Evolutionary conservation across 441 rosid genomes (phyloP), one percentile per base, ranked within the genome.

Genomic region (Croton setiger): DNA sequence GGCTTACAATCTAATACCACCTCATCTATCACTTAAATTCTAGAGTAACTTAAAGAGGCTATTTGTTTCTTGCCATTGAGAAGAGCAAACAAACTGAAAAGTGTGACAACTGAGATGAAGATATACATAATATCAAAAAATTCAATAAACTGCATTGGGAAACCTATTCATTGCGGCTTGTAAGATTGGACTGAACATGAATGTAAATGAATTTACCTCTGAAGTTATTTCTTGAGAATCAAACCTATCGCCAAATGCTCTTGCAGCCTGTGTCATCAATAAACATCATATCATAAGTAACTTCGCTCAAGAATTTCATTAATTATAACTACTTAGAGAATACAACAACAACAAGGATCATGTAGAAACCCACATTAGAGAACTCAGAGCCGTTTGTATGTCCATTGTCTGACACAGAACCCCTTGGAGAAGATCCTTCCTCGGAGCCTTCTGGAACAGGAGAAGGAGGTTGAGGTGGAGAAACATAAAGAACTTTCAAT

Each of bases 401-500:
- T 20, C 90, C 88, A 64, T 81, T 81, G 63, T 81, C 92, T 0
- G 82, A 83, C 58, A 83, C 73, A 47, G 87, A 87, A 70, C 81
- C 92, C 71, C 90, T 76, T 0, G 92, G 90, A 2, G 96, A 84
- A 66, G 90, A 86, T 23, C 87, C 96, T 68, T 89, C 92, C 72
- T 89, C 96, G 0, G 96, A 84, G 12, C 87, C 96, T 82, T 87
- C 92, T 1, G 81, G 83, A 70, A 87, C 91, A 55, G 92, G 92
- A 65, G 96, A 87, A 64, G 92, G 88, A 0, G 92, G 92, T 55
- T 78, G 88, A 56, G 88, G 90, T n/a, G 95, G 96, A 68, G 96
- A 74, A 20, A 81, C 87, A 60, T 87, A 89, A 63, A 87, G 18
- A 77, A 87, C 91, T 71, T 76, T 84, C 84, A 89, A 80, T 70